Percentiles rank a stretch among this genome's conserved stretches.
These are phyloP conservation scores for Cercophora samala DNA, from an alignment of 495 filamentous ascomycete species.

Conservation along the genomic window DNA sequence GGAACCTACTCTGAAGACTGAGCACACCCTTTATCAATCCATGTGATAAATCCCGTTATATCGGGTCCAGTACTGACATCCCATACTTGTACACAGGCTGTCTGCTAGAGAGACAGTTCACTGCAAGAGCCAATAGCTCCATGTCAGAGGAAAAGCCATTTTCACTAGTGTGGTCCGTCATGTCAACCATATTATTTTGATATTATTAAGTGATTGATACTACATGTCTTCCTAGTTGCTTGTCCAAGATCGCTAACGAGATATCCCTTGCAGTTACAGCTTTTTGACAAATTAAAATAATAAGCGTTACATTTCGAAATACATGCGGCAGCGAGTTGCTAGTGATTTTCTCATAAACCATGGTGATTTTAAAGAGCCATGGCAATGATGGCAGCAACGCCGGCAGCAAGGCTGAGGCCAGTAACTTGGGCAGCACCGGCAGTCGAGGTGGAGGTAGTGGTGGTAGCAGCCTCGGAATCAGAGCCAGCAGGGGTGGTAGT, in stretches of 20 bases:
- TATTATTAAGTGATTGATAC: too few species aligned
- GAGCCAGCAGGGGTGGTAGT: not conserved
- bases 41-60: too few species aligned
- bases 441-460: not conserved
- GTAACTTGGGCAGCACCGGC: constrained; percentile 11
- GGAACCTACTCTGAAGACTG: not conserved
- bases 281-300: not conserved
- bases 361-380: constrained; percentile 21
- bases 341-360: not conserved
- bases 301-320: not conserved
- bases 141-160: too few species aligned
- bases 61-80: too few species aligned
- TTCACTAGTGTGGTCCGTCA: too few species aligned
- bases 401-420: constrained; percentile 18
- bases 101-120: too few species aligned
- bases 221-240: too few species aligned
- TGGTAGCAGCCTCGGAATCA: not conserved
- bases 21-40: not conserved
- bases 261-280: not conserved
- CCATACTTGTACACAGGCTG: too few species aligned
- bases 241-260: not conserved
- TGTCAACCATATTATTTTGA: too few species aligned
- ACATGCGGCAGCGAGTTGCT: not conserved
- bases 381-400: constrained; percentile 9
- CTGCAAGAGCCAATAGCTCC: too few species aligned